A percentile compares a stretch with the other conserved stretches of the same genome.
These are phyloP conservation scores for Erucastrum elatum DNA, from an alignment of 345 rosid species.

Conservation along the genomic window DNA sequence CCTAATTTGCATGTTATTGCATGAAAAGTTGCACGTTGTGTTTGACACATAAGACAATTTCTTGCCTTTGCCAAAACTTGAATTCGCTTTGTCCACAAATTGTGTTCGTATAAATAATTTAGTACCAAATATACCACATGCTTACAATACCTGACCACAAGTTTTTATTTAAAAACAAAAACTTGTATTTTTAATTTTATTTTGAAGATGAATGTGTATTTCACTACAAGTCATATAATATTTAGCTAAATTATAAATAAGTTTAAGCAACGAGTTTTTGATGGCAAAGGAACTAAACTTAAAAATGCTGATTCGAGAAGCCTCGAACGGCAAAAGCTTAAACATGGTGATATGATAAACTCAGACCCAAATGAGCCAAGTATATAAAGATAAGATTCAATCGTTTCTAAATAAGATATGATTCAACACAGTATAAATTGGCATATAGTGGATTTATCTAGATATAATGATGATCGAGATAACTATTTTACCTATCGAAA, in stretches of 20 bases:
- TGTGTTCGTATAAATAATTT: neutral
- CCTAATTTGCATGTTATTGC: conserved; percentile 43
- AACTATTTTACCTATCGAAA: neutral
- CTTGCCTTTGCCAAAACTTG: conserved; percentile 19
- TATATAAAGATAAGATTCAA: neutral
- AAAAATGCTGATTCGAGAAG: neutral
- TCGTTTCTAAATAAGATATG: neutral
- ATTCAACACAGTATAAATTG: neutral
- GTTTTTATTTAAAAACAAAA: neutral
- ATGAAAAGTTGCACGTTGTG: conserved; percentile 40
- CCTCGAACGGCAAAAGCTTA: neutral
- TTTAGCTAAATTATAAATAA: neutral
- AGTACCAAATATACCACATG: conserved; percentile 1
- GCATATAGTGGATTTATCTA: neutral
- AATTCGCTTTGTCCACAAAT: conserved; percentile 25
- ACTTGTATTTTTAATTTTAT: neutral
- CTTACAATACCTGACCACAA: conserved; percentile 21
- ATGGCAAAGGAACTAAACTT: neutral
- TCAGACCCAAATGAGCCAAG: neutral
- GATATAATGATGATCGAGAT: neutral
- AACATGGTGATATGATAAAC: neutral
- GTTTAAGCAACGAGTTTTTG: neutral
- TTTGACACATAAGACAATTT: conserved; percentile 35
- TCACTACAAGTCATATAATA: neutral
- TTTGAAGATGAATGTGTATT: neutral